Evolutionary conservation across 2,329 filamentous ascomycete species (phyloP), one percentile per base, ranked within the genome.

Genomic region (Ophiostoma sp.): DNA sequence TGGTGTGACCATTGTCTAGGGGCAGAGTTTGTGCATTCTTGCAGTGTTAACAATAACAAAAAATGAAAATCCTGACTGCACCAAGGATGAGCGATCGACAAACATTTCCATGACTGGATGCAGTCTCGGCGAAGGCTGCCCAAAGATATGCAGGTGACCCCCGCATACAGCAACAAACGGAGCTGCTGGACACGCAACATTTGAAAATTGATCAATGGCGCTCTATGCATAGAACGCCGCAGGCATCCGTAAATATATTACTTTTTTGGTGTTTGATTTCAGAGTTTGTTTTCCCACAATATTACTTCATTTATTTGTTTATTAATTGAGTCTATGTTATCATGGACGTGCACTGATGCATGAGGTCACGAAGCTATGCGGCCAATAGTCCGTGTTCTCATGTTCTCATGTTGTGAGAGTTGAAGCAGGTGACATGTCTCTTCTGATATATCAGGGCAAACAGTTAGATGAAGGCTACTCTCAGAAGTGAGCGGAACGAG

Each of bases 341-440:
- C 57, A 33, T 27, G 27, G n/a, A 41, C 31, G 62, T 66, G 62
- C 35, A 66, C 35, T 36, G 35, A 17, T 66, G 62, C 33, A n/a
- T 39, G 36, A 39, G n/a, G n/a, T 23, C 31, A 62, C 27, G 15
- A 62, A 31, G 27, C 20, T 27, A 20, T 39, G 62, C 35, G 36
- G 33, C 62, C 33, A 62, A 62, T 27, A 62, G n/a, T 33, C 57
- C 20, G 62, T 66, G 62, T 66, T 39, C 39, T 41, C 39, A 11
- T 41, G 13, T 41, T 39, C 33, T 8, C 35, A 36, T 64, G 69
- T 44, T 35, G 39, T 41, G 65, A 52, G 65, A 69, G 48, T 41
- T 57, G 5, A 39, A 70, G 69, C 52, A 70, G 23, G 69, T 39
- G 65, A 70, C 52, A 36, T 35, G 52, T 70, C 52, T 67, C 15